Conservation (phyloP, 2,329 filamentous ascomycete species). For the Proliferodiscus dingleyae region DNA sequence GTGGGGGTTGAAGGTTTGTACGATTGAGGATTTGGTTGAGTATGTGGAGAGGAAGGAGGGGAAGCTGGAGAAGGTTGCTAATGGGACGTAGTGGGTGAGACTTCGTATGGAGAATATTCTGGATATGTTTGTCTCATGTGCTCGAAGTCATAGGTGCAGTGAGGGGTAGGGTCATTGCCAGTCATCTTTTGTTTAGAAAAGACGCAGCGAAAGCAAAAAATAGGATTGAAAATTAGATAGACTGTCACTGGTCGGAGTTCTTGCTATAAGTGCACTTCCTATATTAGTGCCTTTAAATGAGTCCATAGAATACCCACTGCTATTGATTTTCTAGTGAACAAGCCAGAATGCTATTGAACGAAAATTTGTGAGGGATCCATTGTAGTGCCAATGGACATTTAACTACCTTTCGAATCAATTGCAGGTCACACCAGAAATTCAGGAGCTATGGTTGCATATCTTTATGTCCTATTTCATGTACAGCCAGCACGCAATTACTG, state of each 20-base stretch:
- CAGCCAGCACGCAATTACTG: not conserved
- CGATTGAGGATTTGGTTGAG: constrained; percentile 82
- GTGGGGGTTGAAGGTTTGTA: constrained; percentile 90
- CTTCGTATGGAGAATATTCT: too few relatives aligned
- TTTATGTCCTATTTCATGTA: not conserved
- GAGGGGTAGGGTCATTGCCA: not conserved
- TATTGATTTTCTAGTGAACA: too few relatives aligned
- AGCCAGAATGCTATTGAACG: too few relatives aligned
- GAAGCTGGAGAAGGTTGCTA: constrained; percentile 22
- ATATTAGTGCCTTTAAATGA: too few relatives aligned
- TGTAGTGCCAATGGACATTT: too few relatives aligned
- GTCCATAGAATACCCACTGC: too few relatives aligned
- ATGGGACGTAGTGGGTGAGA: constrained; percentile 15
- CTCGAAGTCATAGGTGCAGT: too few relatives aligned
- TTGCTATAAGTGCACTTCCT: too few relatives aligned
- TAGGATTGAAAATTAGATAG: too few relatives aligned
- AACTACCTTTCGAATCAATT: too few relatives aligned
- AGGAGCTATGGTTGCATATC: not conserved
- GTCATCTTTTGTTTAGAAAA: not conserved
- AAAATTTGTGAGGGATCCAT: too few relatives aligned
- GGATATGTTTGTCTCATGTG: not conserved
- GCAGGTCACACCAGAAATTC: not conserved
- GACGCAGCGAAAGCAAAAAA: not conserved
- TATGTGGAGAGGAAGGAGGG: constrained; percentile 42
- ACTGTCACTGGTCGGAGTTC: too few relatives aligned